A percentile compares a stretch with the other conserved stretches of the same genome.
Conservation (phyloP, 331 rosid genomes). For the Stylosanthes scabra region DNA sequence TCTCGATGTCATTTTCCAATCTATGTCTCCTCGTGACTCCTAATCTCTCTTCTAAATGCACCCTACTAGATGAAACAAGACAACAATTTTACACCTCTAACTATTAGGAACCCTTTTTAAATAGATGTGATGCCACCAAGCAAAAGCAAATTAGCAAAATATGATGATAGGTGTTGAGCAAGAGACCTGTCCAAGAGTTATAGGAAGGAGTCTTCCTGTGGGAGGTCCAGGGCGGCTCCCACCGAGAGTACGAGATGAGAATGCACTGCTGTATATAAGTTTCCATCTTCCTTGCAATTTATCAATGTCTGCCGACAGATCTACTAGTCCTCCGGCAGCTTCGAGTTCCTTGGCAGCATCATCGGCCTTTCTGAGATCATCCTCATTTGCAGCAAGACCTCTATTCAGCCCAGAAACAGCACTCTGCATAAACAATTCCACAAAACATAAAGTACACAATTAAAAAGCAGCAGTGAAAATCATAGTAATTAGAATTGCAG, state of each 20-base stretch:
- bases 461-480: neutral
- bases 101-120: neutral
- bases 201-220: constrained; percentile 84
- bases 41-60: no score
- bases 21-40: no score
- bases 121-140: constrained; percentile 10
- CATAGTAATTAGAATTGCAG: neutral
- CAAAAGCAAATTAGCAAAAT: neutral
- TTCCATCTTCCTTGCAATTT: constrained; percentile 97
- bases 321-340: constrained; percentile 73
- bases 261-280: constrained; percentile 89
- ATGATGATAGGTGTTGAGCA: neutral
- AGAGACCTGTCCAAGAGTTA: constrained; percentile 92
- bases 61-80: no score
- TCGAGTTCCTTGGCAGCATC: constrained; percentile 89
- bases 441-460: neutral
- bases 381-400: constrained; percentile 91
- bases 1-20: no score
- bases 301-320: constrained; percentile 69
- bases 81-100: neutral
- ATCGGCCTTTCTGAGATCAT: constrained; percentile 83
- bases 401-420: constrained; percentile 91
- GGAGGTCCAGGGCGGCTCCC: constrained; percentile 99
- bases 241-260: constrained; percentile 86
- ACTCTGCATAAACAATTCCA: constrained; percentile 55